Base-by-base conservation (phyloP, 768 basidiomycete genomes). In the Hirschioporus abietinus region DNA sequence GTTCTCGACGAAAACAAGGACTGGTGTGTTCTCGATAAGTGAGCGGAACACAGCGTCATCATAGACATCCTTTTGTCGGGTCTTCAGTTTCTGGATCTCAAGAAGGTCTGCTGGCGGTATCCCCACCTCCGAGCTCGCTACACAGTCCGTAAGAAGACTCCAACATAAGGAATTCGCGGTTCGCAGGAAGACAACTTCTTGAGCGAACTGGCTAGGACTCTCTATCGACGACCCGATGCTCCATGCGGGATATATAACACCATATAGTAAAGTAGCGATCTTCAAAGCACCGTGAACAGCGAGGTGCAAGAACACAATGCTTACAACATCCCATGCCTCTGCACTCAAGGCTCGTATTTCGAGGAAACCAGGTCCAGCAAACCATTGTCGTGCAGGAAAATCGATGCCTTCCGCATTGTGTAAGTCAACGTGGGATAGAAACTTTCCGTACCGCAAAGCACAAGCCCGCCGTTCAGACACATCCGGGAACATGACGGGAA, bases 171-270 rank as follows among this genome's bases (percentile, higher is more conserved):
- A 76, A 69, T 90, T 92, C 24, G 88, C 86, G 7, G 89, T 85
- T 42, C 78, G 79, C 30, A 94, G 77, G 65, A 88, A 86, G 3
- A 80, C 79, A 59, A 82, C 78, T 1, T 83, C 74, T n/a, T 80
- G 71, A 26, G 78, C 75, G 0, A 77, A 77, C 65, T 83, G 80
- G 52, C 79, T 77, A 25, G 71, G 72, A 0, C 74, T 70, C 0
- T 76, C 71, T 58, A 79, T 73, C 10, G 76, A 75, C 15, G 86
- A 84, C n/a, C 80, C 84, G 24, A 83, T 77, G 63, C 81, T 78
- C 92, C 92, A 95, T 5, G 87, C 86, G 23, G 90, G 91, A 73
- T 91, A 93, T n/a, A 92, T 83, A 20, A 95, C 75, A 17, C 91
- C 91, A 65, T 82, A 78, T 52, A 95, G 76, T 60, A 94, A 82